A percentile compares a stretch with the other conserved stretches of the same genome.
These are phyloP conservation scores for Cystobasidiaceae sp. DNA, from an alignment of 1,284 basidiomycete genomes.

Conservation along the genomic window DNA sequence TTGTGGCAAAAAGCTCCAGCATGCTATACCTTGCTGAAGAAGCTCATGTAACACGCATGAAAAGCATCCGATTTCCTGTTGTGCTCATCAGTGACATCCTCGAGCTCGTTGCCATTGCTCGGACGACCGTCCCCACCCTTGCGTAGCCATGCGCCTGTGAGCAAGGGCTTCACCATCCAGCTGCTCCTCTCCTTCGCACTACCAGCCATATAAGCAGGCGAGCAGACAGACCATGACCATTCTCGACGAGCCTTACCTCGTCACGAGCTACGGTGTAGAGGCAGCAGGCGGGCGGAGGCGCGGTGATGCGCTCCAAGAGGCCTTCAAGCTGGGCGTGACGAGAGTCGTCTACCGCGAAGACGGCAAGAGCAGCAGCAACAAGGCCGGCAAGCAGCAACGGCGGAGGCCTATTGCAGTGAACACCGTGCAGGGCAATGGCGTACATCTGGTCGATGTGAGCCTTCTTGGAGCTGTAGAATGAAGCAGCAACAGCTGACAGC, in stretches of 20 bases:
- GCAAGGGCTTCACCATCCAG: too few relatives aligned
- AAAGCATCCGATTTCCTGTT: slow-evolving; percentile 57
- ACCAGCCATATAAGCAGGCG: too few relatives aligned
- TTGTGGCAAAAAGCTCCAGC: too few relatives aligned
- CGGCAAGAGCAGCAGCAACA: slow-evolving; percentile 6
- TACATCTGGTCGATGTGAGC: slow-evolving; percentile 27
- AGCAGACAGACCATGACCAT: neutral
- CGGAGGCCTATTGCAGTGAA: slow-evolving; percentile 20
- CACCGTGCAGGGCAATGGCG: slow-evolving; percentile 20
- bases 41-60: too few relatives aligned
- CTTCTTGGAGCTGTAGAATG: neutral
- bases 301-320: neutral
- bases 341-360: slow-evolving; percentile 43
- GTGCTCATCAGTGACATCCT: slow-evolving; percentile 59
- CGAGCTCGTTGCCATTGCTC: too few relatives aligned
- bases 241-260: slow-evolving; percentile 24
- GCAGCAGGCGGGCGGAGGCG: slow-evolving; percentile 43
- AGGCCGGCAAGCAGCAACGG: slow-evolving; percentile 5
- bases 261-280: slow-evolving; percentile 18
- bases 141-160: too few relatives aligned
- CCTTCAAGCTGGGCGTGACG: slow-evolving; percentile 50
- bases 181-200: too few relatives aligned
- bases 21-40: too few relatives aligned
- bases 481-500: neutral
- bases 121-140: too few relatives aligned